phyloP scores from a whole-genome alignment of 1,139 yeast genomes.

The Suhomyces kunorum region DNA sequence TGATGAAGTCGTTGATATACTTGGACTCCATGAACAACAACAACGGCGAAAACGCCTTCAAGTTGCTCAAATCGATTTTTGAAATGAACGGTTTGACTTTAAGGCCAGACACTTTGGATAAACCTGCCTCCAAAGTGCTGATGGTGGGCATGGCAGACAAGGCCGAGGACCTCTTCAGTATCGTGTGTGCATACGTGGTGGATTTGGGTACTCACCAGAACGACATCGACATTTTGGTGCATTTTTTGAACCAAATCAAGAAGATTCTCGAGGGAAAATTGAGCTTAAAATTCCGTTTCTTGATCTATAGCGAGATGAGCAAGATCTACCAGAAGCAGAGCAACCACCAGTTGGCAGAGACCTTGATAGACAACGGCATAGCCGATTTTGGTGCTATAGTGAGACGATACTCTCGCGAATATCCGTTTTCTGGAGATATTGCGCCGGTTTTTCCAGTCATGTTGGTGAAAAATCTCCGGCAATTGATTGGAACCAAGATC shows the following conservation, averaged over 20 bases:
- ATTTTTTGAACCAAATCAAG: constrained; percentile 33
- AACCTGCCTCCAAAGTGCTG: constrained; percentile 14
- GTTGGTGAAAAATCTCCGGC: constrained; percentile 23
- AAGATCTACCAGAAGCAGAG: constrained; percentile 28
- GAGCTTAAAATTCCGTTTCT: constrained; percentile 27
- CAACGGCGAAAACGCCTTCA: constrained; percentile 29
- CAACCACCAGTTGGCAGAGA: constrained; percentile 24
- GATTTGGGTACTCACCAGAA: constrained; percentile 20
- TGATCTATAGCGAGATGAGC: constrained; percentile 33
- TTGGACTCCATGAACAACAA: constrained; percentile 33
- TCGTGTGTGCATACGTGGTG: constrained; percentile 28
- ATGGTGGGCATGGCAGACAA: constrained; percentile 16
- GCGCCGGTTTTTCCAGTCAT: constrained; percentile 23
- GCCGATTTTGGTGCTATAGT: constrained; percentile 25
- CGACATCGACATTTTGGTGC: constrained; percentile 28
- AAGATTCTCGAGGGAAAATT: constrained; percentile 24
- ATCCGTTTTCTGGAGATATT: constrained; percentile 19
- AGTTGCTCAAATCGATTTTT: constrained; percentile 35
- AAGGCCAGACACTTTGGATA: constrained; percentile 5
- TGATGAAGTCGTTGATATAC: constrained; percentile 45
- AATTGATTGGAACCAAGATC: constrained; percentile 22
- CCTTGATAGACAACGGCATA: constrained; percentile 29
- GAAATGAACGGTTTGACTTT: constrained; percentile 34
- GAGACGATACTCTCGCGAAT: constrained; percentile 17
- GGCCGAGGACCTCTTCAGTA: constrained; percentile 26